These are phyloP conservation scores for Blumeria hordei DNA, from an alignment of 2,329 filamentous ascomycete genomes.

Conservation along the genomic window DNA sequence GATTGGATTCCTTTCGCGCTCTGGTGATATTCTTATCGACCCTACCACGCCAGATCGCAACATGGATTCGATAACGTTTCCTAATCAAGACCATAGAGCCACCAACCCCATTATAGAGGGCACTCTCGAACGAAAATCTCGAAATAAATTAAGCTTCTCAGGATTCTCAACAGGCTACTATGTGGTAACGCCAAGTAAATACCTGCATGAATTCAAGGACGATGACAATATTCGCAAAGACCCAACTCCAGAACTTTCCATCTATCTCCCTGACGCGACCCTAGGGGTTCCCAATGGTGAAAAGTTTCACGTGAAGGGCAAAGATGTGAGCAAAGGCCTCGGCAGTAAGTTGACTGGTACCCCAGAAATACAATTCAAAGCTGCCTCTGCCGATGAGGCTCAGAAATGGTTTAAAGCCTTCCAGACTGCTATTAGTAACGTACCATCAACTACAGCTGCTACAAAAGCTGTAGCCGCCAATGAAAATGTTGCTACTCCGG, in stretches of 20 bases:
- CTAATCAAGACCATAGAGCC: constrained; percentile 64
- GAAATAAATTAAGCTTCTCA: constrained; percentile 52
- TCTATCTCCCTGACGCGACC: constrained; percentile 78
- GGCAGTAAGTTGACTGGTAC: constrained; percentile 58
- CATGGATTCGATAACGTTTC: constrained; percentile 53
- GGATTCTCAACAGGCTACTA: constrained; percentile 69
- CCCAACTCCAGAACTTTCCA: constrained; percentile 60
- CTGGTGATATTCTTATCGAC: constrained; percentile 49
- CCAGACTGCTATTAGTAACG: constrained; percentile 7
- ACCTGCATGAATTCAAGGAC: constrained; percentile 89
- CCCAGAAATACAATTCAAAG: constrained; percentile 71
- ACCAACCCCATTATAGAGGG: constrained; percentile 74
- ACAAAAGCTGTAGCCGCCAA: too few species aligned
- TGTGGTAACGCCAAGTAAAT: constrained; percentile 69
- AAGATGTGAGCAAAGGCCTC: constrained; percentile 63
- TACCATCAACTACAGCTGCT: constrained; percentile 1
- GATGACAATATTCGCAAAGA: constrained; percentile 50
- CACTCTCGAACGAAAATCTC: constrained; percentile 69
- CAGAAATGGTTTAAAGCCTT: constrained; percentile 69
- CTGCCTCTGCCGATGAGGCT: constrained; percentile 56
- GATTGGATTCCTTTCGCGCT: constrained; percentile 57
- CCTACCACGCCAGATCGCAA: constrained; percentile 49
- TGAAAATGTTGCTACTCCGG: too few species aligned
- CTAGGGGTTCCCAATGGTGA: constrained; percentile 47
- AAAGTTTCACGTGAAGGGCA: constrained; percentile 90